Conservation (phyloP, 352 stramenopile species). For the Phytopythium helicoides region DNA sequence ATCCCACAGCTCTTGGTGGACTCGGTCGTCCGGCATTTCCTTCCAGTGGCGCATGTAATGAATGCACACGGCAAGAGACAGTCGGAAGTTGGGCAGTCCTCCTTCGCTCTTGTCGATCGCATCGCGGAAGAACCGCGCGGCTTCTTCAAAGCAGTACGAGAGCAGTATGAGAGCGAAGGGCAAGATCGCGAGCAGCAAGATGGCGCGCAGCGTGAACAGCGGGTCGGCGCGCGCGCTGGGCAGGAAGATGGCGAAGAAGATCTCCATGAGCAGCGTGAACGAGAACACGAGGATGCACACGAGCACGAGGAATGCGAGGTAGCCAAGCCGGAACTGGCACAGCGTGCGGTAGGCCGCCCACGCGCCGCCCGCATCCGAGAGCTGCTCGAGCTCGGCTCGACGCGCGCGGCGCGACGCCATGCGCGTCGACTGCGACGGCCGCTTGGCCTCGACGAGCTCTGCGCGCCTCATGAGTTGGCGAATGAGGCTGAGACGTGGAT, state of each 20-base stretch:
- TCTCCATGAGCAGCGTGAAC: constrained; percentile 88
- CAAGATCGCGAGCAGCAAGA: constrained; percentile 64
- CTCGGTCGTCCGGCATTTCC: constrained; percentile 78
- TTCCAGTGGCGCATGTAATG: constrained; percentile 78
- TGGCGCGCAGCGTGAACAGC: constrained; percentile 68
- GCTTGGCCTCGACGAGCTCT: neutral
- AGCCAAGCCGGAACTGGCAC: constrained; percentile 86
- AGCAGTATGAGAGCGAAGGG: constrained; percentile 79
- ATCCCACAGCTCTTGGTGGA: constrained; percentile 48
- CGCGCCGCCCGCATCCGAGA: constrained; percentile 51
- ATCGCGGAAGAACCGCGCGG: constrained; percentile 76
- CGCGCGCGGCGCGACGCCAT: constrained; percentile 60
- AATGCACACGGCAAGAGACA: constrained; percentile 80
- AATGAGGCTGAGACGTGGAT: too few species aligned
- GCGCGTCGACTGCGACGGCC: constrained; percentile 31
- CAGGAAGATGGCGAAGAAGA: constrained; percentile 90
- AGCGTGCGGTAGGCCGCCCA: constrained; percentile 77
- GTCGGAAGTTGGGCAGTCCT: constrained; percentile 77
- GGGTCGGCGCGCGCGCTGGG: constrained; percentile 68
- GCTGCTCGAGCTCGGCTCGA: constrained; percentile 68
- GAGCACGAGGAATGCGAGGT: constrained; percentile 87
- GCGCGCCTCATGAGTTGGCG: neutral
- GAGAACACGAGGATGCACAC: constrained; percentile 91
- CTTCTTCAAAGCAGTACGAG: constrained; percentile 88
- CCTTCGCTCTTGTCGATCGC: constrained; percentile 86